These are phyloP conservation scores for Penicillium crystallinum DNA, from an alignment of 495 filamentous ascomycete genomes.

Conservation along the genomic window DNA sequence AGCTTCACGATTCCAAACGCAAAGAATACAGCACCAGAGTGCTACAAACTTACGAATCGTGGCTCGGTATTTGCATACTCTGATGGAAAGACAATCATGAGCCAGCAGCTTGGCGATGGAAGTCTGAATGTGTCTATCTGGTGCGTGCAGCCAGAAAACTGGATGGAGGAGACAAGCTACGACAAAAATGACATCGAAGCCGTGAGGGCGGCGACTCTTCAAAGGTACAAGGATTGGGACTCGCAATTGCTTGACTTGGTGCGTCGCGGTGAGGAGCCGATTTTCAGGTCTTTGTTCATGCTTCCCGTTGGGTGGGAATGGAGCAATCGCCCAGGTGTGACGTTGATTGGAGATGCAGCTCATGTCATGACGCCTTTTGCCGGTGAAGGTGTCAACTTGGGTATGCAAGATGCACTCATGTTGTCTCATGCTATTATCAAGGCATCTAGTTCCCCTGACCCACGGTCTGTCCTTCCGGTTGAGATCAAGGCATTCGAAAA, in stretches of 20 bases:
- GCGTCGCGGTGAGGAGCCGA: slow-evolving; percentile 2
- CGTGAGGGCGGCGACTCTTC: slow-evolving; percentile 1
- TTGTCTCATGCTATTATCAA: slow-evolving; percentile 38
- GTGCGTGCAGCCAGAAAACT: slow-evolving; percentile 2
- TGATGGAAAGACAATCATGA: slow-evolving; percentile 10
- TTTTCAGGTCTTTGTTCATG: slow-evolving; percentile 38
- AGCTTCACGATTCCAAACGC: no score
- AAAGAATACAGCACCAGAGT: no score
- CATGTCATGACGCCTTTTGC: slow-evolving; percentile 57
- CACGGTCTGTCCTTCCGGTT: neutral
- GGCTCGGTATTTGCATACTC: slow-evolving; percentile 8
- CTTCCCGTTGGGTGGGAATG: slow-evolving; percentile 49
- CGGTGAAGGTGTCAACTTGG: slow-evolving; percentile 52
- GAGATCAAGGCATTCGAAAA: slow-evolving; percentile 7
- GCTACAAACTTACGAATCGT: slow-evolving; percentile 3
- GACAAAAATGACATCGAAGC: neutral
- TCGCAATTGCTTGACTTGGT: slow-evolving; percentile 15
- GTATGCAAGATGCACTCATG: slow-evolving; percentile 49
- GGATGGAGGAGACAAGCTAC: neutral
- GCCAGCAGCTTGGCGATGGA: slow-evolving; percentile 17
- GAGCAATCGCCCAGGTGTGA: slow-evolving; percentile 35
- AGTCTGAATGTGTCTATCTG: slow-evolving; percentile 7
- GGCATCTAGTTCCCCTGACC: slow-evolving; percentile 1
- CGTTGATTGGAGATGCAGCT: slow-evolving; percentile 55
- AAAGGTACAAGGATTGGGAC: slow-evolving; percentile 24